These are phyloP conservation scores for Taiwanofungus camphoratus DNA, from an alignment of 1,284 basidiomycete genomes.

Conservation along the genomic window DNA sequence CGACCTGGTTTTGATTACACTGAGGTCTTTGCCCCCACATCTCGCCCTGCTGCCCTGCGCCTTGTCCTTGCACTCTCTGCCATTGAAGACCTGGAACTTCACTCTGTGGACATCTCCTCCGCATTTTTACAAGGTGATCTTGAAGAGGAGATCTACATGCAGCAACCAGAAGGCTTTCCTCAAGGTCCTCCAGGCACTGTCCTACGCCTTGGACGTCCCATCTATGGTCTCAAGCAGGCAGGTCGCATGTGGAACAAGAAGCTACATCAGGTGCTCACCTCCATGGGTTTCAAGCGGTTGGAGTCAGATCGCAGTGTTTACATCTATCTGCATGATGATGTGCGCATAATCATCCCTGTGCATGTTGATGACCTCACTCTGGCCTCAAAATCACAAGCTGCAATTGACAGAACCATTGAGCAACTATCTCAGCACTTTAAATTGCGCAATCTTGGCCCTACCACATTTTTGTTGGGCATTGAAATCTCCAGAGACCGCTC, in stretches of 20 bases:
- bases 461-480: conserved; percentile 31
- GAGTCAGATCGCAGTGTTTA: conserved; percentile 12
- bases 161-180: conserved; percentile 29
- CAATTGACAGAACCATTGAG: conserved; percentile 7
- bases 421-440: conserved; percentile 15
- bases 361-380: conserved; percentile 22
- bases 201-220: conserved; percentile 20
- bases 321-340: conserved; percentile 5
- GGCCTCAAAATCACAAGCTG: conserved; percentile 3
- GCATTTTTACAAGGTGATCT: conserved; percentile 35
- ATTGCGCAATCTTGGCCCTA: conserved; percentile 22
- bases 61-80: conserved; percentile 31
- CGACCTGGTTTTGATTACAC: conserved; percentile 35
- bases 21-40: conserved; percentile 35
- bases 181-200: conserved; percentile 25
- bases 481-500: conserved; percentile 26
- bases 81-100: conserved; percentile 29
- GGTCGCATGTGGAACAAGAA: conserved; percentile 15
- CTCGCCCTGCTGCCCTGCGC: conserved; percentile 26
- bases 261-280: conserved; percentile 2
- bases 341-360: conserved; percentile 13
- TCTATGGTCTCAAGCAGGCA: conserved; percentile 22
- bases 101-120: conserved; percentile 32
- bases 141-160: conserved; percentile 35
- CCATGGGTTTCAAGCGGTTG: conserved; percentile 8